phyloP scores from a whole-genome alignment of 1,284 basidiomycete genomes.

The Ganoderma lucidum region DNA sequence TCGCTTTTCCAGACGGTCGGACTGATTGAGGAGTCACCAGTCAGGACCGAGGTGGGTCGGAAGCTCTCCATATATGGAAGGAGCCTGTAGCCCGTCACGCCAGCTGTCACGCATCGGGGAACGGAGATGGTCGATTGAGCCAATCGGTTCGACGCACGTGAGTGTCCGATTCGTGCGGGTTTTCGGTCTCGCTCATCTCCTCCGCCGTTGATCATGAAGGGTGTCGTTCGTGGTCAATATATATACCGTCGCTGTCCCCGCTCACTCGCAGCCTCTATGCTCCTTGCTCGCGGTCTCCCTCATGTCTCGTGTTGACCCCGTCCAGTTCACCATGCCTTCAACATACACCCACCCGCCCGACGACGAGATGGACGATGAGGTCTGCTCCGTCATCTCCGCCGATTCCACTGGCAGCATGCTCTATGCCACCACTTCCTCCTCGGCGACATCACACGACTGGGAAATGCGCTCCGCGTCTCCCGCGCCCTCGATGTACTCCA shows the following conservation, averaged over 20 bases:
- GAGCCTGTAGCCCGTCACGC: conserved; percentile 9
- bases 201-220: conserved; percentile 33
- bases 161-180: conserved; percentile 36
- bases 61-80: conserved; percentile 15
- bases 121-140: conserved; percentile 29
- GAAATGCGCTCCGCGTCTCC: conserved; percentile 69
- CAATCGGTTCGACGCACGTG: conserved; percentile 31
- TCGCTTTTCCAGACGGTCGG: conserved; percentile 13
- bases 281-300: conserved; percentile 22
- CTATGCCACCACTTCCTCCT: conserved; percentile 51
- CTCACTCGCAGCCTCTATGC: conserved; percentile 19
- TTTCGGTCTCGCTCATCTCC: conserved; percentile 34
- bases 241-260: conserved; percentile 27
- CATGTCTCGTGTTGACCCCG: conserved; percentile 14
- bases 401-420: conserved; percentile 38
- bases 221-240: conserved; percentile 30
- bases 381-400: conserved; percentile 46
- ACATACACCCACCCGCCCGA: conserved; percentile 32
- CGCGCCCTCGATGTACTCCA: conserved; percentile 69
- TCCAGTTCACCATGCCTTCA: conserved; percentile 25
- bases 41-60: conserved; percentile 4
- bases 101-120: conserved; percentile 29
- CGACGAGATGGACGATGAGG: conserved; percentile 39
- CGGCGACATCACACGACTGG: conserved; percentile 49
- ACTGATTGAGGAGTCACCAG: conserved; percentile 15